Conservation (phyloP, 495 filamentous ascomycete species). For the Hypoxylon fuscum region DNA sequence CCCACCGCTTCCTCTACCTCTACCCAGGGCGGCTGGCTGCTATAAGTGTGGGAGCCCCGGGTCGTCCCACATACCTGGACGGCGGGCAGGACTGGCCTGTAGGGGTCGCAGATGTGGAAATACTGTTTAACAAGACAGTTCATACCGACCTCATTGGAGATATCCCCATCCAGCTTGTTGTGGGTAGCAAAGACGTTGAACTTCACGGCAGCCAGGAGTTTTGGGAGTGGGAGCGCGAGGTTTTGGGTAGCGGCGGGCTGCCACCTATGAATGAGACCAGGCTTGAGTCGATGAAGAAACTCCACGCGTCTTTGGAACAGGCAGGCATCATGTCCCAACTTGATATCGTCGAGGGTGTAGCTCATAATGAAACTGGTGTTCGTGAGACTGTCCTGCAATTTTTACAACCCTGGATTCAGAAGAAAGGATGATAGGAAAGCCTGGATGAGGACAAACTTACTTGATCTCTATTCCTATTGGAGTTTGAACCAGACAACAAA, state of each 20-base stretch:
- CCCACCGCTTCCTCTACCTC: conserved; percentile 40
- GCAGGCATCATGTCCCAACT: conserved; percentile 15
- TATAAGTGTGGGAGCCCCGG: conserved; percentile 36
- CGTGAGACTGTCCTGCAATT: conserved; percentile 14
- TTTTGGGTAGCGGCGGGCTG: conserved; percentile 41
- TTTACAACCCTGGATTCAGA: conserved; percentile 16
- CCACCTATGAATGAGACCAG: conserved; percentile 51
- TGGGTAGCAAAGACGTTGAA: conserved; percentile 31
- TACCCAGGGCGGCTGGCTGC: conserved; percentile 32
- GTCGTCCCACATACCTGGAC: conserved; percentile 29
- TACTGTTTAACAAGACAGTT: conserved; percentile 22
- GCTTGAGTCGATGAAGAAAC: conserved; percentile 48
- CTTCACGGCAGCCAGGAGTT: conserved; percentile 19
- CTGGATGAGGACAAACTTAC: no score
- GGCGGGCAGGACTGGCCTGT: conserved; percentile 30
- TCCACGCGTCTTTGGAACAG: conserved; percentile 7
- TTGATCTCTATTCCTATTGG: no score
- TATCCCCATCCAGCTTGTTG: conserved; percentile 35
- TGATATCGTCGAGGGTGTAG: conserved; percentile 10
- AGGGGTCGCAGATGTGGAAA: conserved; percentile 25
- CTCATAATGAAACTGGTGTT: conserved; percentile 17
- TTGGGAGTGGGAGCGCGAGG: conserved; percentile 49
- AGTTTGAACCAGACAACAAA: no score
- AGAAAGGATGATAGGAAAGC: neutral
- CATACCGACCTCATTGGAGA: conserved; percentile 11